Conservation (phyloP, 2,329 filamentous ascomycete genomes). For the Trichoderma sp. region DNA sequence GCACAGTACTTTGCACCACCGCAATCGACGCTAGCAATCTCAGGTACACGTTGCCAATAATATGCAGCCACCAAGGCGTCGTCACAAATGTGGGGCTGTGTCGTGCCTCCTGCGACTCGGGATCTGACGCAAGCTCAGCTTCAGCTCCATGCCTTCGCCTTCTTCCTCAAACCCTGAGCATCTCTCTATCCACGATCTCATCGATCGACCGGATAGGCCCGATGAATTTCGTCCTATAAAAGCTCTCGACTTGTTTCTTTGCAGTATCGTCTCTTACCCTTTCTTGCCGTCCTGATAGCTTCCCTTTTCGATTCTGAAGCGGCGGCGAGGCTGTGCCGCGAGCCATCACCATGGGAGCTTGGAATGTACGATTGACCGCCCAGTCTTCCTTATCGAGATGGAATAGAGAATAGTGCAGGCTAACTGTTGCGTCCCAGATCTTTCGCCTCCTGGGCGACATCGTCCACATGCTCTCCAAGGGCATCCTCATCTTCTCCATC, state of each 20-base stretch:
- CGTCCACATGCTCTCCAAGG: conserved; percentile 81
- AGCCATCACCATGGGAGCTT: conserved; percentile 37
- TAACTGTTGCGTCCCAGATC: conserved; percentile 37
- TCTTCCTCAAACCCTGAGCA: not conserved
- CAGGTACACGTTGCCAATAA: not conserved
- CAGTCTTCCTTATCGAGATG: not conserved
- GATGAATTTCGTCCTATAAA: not conserved
- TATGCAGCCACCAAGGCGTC: not conserved
- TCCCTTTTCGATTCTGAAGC: not conserved
- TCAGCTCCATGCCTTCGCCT: conserved; percentile 13
- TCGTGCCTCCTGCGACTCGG: conserved; percentile 1
- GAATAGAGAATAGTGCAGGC: not conserved
- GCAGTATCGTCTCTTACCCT: not conserved
- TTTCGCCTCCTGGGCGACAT: conserved; percentile 80
- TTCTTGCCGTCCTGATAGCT: not conserved
- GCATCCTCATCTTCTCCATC: conserved; percentile 86
- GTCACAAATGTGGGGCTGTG: not conserved
- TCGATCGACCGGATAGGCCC: not conserved
- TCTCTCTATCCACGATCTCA: not conserved
- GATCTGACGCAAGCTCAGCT: conserved; percentile 20
- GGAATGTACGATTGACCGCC: conserved; percentile 36
- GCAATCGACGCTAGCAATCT: not conserved
- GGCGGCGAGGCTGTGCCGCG: conserved; percentile 17
- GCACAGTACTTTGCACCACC: not conserved
- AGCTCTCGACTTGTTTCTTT: not conserved